Base-by-base conservation (phyloP, 371 early-diverging fungal species). In the Mortierella sp. region DNA sequence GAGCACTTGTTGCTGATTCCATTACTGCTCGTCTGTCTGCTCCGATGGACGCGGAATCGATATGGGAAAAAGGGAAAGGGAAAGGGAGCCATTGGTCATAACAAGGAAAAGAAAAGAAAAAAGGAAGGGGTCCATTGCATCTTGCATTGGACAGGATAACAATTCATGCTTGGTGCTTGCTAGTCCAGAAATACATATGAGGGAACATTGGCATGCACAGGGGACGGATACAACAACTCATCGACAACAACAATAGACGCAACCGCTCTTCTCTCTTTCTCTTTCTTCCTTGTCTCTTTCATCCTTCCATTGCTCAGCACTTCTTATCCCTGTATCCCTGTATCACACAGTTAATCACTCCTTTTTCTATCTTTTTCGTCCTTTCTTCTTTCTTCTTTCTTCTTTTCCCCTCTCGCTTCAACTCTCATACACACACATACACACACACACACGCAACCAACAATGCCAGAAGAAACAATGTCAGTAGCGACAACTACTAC, bases 391-490 rank as follows among this genome's bases (percentile, higher is more conserved):
- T n/a, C 40, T 14, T 21, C 73, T n/a, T 19, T 14, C 54, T 16
- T 67, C 11, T 8, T 19, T 40, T 5, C 13, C n/a, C 46, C 46
- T 8, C 70, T n/a, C 70, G 16, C 48, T 0, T 28, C 71, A 50
- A 31, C 71, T 5, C 50, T 48, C 46, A 31, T 16, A 50, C 31
- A 50, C 61, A 28, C 26, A 2, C 43, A 26, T 48, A 48, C 71
- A 71, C 34, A 51, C 6, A 5, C 16, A 71, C 6, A 71, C 19
- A 46, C 11, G 31, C 13, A 43, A 50, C 24, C 51, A 40, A 54
- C 55, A 67, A 69, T 54, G 46, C 55, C 76, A n/a, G n/a, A n/a
- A n/a, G n/a, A n/a, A n/a, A n/a, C n/a, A 21, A 19, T 50, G 26
- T 14, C 28, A 46, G 70, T 44, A 1, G 50, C 74, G 31, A 28